Conservation (phyloP, 345 rosid genomes). For the Brassica nigra region DNA sequence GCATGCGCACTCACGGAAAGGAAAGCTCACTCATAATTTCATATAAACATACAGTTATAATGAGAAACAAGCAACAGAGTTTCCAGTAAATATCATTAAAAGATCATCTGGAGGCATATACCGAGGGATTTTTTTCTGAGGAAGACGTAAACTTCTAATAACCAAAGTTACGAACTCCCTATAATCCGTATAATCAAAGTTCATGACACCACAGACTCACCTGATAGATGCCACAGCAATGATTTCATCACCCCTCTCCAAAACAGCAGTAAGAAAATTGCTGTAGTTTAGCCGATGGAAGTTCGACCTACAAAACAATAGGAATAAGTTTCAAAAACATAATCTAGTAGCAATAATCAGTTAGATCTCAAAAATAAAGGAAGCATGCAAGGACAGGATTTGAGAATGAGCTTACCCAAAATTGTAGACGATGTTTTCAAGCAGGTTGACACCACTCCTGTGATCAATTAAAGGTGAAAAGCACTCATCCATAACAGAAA, state of each 20-base stretch:
- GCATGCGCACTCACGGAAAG: not conserved
- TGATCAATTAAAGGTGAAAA: conserved; percentile 83
- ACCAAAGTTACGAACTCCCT: not conserved
- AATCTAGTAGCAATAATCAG: not conserved
- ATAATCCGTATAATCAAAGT: not conserved
- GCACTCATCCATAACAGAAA: conserved; percentile 89
- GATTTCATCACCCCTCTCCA: conserved; percentile 89
- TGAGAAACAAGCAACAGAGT: conserved; percentile 4
- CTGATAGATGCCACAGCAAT: conserved; percentile 86
- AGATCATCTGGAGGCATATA: not conserved
- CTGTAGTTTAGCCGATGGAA: conserved; percentile 73
- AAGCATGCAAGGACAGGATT: not conserved
- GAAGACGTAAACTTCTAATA: not conserved
- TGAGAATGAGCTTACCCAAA: conserved; percentile 60
- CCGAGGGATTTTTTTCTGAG: not conserved
- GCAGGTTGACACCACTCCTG: conserved; percentile 85
- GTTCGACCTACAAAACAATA: conserved; percentile 68
- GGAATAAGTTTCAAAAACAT: conserved; percentile 7
- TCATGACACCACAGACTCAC: conserved; percentile 41
- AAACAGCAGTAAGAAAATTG: conserved; percentile 72
- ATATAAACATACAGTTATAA: not conserved
- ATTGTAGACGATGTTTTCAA: conserved; percentile 83
- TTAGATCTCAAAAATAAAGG: not conserved
- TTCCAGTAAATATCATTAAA: not conserved
- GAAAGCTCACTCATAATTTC: not conserved